These are phyloP conservation scores for Suillus bovinus DNA, from an alignment of 768 basidiomycete genomes.

Conservation along the genomic window DNA sequence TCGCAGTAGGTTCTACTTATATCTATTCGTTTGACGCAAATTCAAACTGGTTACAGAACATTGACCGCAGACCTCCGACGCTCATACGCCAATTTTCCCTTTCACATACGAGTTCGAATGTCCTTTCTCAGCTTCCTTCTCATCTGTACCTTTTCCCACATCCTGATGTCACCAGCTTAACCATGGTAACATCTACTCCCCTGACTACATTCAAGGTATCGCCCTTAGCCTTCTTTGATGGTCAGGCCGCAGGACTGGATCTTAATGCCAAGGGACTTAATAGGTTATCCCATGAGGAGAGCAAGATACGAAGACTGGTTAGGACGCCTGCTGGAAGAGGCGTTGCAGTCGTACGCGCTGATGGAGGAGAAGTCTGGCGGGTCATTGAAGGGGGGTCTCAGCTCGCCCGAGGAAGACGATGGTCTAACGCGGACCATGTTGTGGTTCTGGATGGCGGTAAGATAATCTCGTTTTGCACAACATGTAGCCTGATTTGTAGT, in stretches of 20 bases:
- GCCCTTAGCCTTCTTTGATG: slow-evolving; percentile 63
- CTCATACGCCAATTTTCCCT: slow-evolving; percentile 74
- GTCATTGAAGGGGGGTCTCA: slow-evolving; percentile 47
- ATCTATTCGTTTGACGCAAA: slow-evolving; percentile 8
- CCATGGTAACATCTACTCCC: slow-evolving; percentile 67
- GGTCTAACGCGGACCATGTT: slow-evolving; percentile 60
- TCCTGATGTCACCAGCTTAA: slow-evolving; percentile 43
- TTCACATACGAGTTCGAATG: slow-evolving; percentile 57
- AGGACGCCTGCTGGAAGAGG: slow-evolving; percentile 81
- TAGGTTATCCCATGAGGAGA: slow-evolving; percentile 46
- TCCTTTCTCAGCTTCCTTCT: slow-evolving; percentile 48
- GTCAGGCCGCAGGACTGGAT: slow-evolving; percentile 50
- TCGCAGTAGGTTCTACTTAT: slow-evolving; percentile 55
- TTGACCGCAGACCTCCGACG: slow-evolving; percentile 87
- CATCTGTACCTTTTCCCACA: slow-evolving; percentile 57
- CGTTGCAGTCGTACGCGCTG: slow-evolving; percentile 61
- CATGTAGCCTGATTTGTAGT: slow-evolving; percentile 13
- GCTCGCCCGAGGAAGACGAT: slow-evolving; percentile 49
- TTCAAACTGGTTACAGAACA: slow-evolving; percentile 54
- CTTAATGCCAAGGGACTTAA: slow-evolving; percentile 43
- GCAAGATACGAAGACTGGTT: slow-evolving; percentile 60
- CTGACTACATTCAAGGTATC: slow-evolving; percentile 61
- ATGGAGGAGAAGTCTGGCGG: slow-evolving; percentile 68
- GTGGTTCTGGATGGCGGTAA: slow-evolving; percentile 71
- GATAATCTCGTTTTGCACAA: slow-evolving; percentile 15